Percentiles rank a stretch among this genome's conserved stretches.
Conservation (phyloP, 2,329 filamentous ascomycete species). For the Aspergillus japonicus region DNA sequence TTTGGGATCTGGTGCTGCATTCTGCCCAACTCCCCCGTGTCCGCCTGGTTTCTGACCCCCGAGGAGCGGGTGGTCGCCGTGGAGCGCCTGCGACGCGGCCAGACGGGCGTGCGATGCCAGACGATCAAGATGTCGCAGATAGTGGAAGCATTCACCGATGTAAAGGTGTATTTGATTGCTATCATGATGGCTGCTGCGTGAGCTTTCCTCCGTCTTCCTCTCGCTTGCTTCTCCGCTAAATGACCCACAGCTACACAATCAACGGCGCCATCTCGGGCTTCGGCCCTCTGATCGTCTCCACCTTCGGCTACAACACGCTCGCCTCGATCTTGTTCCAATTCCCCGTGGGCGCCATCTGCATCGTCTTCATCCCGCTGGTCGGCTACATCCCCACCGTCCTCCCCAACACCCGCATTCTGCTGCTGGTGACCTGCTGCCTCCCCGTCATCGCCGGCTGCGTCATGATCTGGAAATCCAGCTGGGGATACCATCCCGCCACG, state of each 20-base stretch:
- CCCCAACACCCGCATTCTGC: constrained; percentile 62
- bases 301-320: constrained; percentile 64
- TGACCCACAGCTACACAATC: constrained; percentile 57
- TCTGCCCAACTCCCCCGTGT: constrained; percentile 64
- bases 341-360: constrained; percentile 67
- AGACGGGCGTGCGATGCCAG: constrained; percentile 63
- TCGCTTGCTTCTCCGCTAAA: neutral
- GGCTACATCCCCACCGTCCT: constrained; percentile 63
- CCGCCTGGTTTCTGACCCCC: constrained; percentile 66
- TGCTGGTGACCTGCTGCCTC: constrained; percentile 66
- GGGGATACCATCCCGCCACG: constrained; percentile 63
- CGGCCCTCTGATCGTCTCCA: constrained; percentile 69
- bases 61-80: constrained; percentile 65
- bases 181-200: constrained; percentile 67
- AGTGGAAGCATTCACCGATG: constrained; percentile 57
- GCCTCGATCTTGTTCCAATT: constrained; percentile 72
- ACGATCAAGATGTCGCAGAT: constrained; percentile 61
- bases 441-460: constrained; percentile 73
- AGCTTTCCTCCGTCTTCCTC: constrained; percentile 18
- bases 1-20: constrained; percentile 66
- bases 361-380: constrained; percentile 64
- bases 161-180: constrained; percentile 63
- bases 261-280: constrained; percentile 71
- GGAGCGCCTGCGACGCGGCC: constrained; percentile 60
- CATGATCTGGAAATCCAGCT: constrained; percentile 68